Conservation (phyloP, 495 filamentous ascomycete genomes). For the Penicillium turbatum region DNA sequence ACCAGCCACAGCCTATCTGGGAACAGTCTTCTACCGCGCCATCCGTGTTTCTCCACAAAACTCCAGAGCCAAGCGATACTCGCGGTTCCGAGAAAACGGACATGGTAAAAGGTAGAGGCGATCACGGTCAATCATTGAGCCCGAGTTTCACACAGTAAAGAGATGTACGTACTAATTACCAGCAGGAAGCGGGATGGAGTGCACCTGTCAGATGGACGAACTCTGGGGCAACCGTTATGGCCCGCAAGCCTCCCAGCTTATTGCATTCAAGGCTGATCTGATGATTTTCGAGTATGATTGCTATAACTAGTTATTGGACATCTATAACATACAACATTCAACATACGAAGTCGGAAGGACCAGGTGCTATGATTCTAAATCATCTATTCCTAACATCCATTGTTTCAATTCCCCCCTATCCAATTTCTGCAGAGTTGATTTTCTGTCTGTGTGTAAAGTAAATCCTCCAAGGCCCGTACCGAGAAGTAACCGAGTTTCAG, state of each 20-base stretch:
- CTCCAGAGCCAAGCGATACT: slow-evolving; percentile 1
- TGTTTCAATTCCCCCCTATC: slow-evolving; percentile 4
- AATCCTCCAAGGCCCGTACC: slow-evolving; percentile 22
- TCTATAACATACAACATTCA: too few species aligned
- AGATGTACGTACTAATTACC: slow-evolving; percentile 14
- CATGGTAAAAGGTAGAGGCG: slow-evolving; percentile 12
- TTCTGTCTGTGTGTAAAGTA: background rate
- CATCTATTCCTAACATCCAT: background rate
- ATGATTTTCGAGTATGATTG: too few species aligned
- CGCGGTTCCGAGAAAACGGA: slow-evolving; percentile 18
- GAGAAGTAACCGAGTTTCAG: slow-evolving; percentile 9
- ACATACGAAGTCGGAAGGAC: too few species aligned
- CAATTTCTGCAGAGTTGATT: background rate
- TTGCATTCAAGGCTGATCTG: background rate
- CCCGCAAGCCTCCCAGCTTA: slow-evolving; percentile 19
- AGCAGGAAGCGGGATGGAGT: slow-evolving; percentile 15
- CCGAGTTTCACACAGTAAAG: slow-evolving; percentile 9
- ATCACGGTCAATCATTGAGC: slow-evolving; percentile 6
- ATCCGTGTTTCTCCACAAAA: background rate
- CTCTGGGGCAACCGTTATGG: slow-evolving; percentile 31
- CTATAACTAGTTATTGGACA: too few species aligned
- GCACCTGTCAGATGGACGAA: slow-evolving; percentile 26
- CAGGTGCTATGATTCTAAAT: background rate
- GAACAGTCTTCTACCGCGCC: slow-evolving; percentile 5
- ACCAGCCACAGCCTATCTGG: background rate